phyloP scores from a whole-genome alignment of 1,284 basidiomycete species.

The Butyriboletus pseudospeciosus region DNA sequence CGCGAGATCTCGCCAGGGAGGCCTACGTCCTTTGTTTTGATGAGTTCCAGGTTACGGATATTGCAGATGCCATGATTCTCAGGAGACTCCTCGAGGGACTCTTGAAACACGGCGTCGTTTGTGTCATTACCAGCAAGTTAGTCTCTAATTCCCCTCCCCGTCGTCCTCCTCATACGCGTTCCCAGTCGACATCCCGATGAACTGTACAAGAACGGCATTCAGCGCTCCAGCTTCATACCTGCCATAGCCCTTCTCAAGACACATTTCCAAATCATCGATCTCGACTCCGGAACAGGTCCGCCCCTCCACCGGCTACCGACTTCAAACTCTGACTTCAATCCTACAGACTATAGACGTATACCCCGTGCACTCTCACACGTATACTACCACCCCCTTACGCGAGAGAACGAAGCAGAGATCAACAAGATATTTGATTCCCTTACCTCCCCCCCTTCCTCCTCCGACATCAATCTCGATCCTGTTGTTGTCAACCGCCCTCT shows the following conservation, averaged over 20 bases:
- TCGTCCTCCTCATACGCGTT: not conserved
- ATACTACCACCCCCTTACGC: constrained; percentile 79
- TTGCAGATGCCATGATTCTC: constrained; percentile 98
- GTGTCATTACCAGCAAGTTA: constrained; percentile 96
- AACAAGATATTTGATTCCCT: constrained; percentile 79
- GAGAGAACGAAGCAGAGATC: constrained; percentile 65
- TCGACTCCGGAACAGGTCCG: constrained; percentile 89
- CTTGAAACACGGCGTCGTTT: constrained; percentile 85
- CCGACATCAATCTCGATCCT: constrained; percentile 37
- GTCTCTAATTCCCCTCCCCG: constrained; percentile 19
- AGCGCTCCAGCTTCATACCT: constrained; percentile 93
- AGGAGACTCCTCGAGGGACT: constrained; percentile 83
- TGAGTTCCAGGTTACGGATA: constrained; percentile 99
- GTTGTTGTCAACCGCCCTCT: constrained; percentile 66
- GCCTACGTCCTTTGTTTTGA: constrained; percentile 92
- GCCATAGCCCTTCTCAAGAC: constrained; percentile 92
- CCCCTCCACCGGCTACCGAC: not conserved
- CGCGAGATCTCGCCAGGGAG: constrained; percentile 82
- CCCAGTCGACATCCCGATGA: constrained; percentile 94
- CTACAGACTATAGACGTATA: constrained; percentile 84
- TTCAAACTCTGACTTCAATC: not conserved
- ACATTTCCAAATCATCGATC: constrained; percentile 81
- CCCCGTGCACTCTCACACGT: constrained; percentile 88
- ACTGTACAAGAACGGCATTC: constrained; percentile 98
- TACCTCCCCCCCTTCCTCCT: constrained; percentile 43